These are phyloP conservation scores for Meripilus lineatus DNA, from an alignment of 1,284 basidiomycete species.

Conservation along the genomic window DNA sequence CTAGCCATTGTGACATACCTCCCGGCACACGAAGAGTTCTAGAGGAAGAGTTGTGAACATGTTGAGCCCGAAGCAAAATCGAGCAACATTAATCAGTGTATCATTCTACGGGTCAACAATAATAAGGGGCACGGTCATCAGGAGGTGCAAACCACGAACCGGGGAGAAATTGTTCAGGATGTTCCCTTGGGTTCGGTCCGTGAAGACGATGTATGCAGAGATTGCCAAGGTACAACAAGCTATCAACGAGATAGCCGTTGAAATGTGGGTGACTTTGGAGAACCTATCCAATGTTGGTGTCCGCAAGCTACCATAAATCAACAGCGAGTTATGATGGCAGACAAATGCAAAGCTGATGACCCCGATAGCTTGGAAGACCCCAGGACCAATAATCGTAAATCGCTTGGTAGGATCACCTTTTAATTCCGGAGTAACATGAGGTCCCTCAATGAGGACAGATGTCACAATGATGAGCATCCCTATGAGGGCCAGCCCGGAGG, in stretches of 20 bases:
- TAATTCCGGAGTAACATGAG: constrained; percentile 72
- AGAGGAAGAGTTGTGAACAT: constrained; percentile 97
- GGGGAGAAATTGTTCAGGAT: constrained; percentile 89
- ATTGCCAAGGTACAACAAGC: constrained; percentile 83
- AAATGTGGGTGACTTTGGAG: constrained; percentile 88
- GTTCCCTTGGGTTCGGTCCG: constrained; percentile 91
- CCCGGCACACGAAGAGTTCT: constrained; percentile 91
- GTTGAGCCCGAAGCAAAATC: constrained; percentile 94
- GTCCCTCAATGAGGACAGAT: constrained; percentile 84
- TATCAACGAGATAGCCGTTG: constrained; percentile 77
- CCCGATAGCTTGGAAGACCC: constrained; percentile 88
- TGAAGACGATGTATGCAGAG: constrained; percentile 92
- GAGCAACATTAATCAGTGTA: constrained; percentile 86
- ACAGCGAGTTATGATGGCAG: constrained; percentile 89
- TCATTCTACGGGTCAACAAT: constrained; percentile 47
- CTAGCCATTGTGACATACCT: constrained; percentile 45
- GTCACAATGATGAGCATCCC: constrained; percentile 95
- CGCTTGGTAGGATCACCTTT: constrained; percentile 73
- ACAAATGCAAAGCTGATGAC: constrained; percentile 96
- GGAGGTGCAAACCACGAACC: constrained; percentile 33
- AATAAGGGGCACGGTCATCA: constrained; percentile 2
- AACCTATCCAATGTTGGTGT: constrained; percentile 96
- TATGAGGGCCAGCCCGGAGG: constrained; percentile 83
- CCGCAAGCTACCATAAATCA: constrained; percentile 91
- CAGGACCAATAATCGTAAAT: constrained; percentile 70